These are phyloP conservation scores for Eucalyptus pauciflora DNA, from an alignment of 345 rosid genomes.

Conservation along the genomic window DNA sequence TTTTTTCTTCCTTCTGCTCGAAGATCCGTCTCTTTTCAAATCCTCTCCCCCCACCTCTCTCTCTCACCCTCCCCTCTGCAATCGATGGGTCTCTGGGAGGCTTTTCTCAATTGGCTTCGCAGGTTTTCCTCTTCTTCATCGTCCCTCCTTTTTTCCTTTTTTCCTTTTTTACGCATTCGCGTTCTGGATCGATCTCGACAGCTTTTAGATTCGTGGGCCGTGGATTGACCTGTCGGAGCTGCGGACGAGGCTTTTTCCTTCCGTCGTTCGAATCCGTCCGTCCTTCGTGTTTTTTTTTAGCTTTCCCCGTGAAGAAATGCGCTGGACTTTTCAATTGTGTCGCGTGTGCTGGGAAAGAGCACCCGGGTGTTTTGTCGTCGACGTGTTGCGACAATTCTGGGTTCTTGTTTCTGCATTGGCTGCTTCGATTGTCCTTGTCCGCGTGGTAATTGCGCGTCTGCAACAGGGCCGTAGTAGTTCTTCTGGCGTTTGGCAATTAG, in stretches of 20 bases:
- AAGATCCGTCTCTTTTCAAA: not conserved
- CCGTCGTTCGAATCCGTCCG: not conserved
- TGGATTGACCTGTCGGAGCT: not conserved
- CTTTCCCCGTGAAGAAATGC: not conserved
- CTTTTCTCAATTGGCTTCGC: constrained; percentile 76
- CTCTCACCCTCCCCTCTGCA: not conserved
- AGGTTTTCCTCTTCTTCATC: constrained; percentile 15
- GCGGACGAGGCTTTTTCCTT: not conserved
- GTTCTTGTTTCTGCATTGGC: not conserved
- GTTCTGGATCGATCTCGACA: not conserved
- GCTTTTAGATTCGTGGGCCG: not conserved
- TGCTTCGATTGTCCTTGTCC: not conserved
- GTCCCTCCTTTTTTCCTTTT: not conserved
- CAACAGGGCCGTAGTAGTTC: not conserved
- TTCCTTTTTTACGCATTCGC: not conserved
- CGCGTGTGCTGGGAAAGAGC: not conserved
- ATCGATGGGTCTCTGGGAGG: constrained; percentile 58
- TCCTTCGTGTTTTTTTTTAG: not conserved
- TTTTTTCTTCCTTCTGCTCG: not conserved
- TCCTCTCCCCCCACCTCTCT: not conserved
- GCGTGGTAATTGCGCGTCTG: not conserved
- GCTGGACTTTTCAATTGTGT: not conserved
- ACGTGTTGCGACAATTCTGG: not conserved
- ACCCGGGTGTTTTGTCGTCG: not conserved
- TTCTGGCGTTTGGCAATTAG: not conserved